These are phyloP conservation scores for Cytospora leucostoma DNA, from an alignment of 2,329 filamentous ascomycete genomes.

Conservation along the genomic window DNA sequence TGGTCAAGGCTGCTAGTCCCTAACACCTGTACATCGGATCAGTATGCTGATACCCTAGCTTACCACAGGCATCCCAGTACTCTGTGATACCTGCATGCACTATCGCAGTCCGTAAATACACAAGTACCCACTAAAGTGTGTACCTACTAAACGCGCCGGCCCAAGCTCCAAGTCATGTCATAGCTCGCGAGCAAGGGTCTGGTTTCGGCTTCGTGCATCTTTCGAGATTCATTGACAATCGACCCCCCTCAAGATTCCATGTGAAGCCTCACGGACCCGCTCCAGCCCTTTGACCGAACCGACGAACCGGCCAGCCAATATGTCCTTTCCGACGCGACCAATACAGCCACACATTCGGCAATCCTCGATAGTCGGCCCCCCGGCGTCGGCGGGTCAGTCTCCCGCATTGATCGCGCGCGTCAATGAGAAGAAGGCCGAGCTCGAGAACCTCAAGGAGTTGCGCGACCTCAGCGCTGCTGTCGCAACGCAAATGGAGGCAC, in stretches of 20 bases:
- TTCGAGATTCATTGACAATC: background rate
- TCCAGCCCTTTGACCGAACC: background rate
- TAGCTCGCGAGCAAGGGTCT: background rate
- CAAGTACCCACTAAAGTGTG: background rate
- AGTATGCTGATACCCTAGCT: background rate
- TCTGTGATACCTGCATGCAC: background rate
- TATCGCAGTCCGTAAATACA: background rate
- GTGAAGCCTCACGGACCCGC: background rate
- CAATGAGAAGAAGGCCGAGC: slow-evolving; percentile 81
- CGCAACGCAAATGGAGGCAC: slow-evolving; percentile 77
- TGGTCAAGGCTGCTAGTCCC: background rate
- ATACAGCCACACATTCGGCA: slow-evolving; percentile 67
- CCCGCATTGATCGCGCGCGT: slow-evolving; percentile 73
- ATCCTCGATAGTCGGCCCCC: slow-evolving; percentile 50
- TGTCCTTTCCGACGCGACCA: slow-evolving; percentile 58
- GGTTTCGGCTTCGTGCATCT: background rate
- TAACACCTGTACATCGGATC: background rate
- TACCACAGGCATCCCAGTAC: background rate
- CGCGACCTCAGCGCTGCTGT: slow-evolving; percentile 77
- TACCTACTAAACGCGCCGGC: background rate
- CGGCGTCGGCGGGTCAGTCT: slow-evolving; percentile 59
- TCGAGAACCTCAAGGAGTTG: slow-evolving; percentile 76
- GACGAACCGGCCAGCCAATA: slow-evolving; percentile 34
- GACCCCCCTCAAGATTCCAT: background rate
- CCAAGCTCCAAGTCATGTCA: background rate